A percentile compares a stretch with the other conserved stretches of the same genome.
Conservation (phyloP, 345 rosid genomes). For the Psidium guajava region DNA sequence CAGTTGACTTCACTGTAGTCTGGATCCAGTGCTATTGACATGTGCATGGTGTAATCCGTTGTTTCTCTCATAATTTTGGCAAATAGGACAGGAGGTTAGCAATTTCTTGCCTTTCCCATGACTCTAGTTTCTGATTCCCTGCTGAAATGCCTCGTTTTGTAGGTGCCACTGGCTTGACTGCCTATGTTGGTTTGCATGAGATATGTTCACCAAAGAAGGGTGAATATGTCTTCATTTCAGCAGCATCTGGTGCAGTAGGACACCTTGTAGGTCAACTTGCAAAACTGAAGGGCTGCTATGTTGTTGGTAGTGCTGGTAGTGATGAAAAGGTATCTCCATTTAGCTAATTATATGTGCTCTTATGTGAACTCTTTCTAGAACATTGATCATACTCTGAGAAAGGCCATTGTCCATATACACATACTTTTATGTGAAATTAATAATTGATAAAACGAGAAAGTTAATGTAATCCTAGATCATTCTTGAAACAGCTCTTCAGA, state of each 20-base stretch:
- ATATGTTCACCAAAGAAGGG: not conserved
- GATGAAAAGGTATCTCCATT: constrained; percentile 2
- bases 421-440: not conserved
- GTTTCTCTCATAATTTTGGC: not conserved
- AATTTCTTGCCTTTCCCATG: not conserved
- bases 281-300: constrained; percentile 12
- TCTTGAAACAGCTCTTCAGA: not conserved
- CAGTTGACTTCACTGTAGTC: not conserved
- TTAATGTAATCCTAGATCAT: not conserved
- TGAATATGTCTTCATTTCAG: not conserved
- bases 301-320: constrained; percentile 9
- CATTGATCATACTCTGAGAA: not conserved
- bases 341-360: not conserved
- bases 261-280: constrained; percentile 12
- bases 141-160: not conserved
- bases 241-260: constrained; percentile 7
- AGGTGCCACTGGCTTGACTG: constrained; percentile 3
- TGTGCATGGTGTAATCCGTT: not conserved
- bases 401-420: not conserved
- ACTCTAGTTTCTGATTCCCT: not conserved
- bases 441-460: not conserved
- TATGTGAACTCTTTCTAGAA: not conserved
- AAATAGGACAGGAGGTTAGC: not conserved
- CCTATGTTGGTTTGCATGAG: not conserved
- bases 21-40: not conserved